Base-by-base conservation (phyloP, 2,329 filamentous ascomycete species). In the Seiridium unicorne region DNA sequence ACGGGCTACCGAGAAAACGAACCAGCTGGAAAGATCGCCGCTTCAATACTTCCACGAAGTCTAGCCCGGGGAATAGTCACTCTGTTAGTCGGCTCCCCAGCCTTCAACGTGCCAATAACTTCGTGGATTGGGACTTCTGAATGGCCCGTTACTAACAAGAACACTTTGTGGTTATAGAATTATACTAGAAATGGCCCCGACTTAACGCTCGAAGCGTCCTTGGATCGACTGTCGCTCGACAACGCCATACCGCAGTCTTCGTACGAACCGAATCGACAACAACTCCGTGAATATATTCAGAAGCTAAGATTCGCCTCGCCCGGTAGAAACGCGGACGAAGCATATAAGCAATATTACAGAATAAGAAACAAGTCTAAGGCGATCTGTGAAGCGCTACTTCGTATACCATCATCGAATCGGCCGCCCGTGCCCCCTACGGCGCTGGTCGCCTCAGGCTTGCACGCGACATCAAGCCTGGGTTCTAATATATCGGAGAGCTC, bases 291-390 rank as follows among this genome's bases (percentile, higher is more conserved):
- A 11, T 68, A 64, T 34, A 67, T 69, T 4, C 62, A 64, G 49
- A 61, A 54, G 35, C 56, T 72, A n/a, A 26, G 64, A 65, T 18
- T 46, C n/a, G 42, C 59, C n/a, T 46, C 56, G 4, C 42, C 44
- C 31, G 59, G 58, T 11, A 53, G 63, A 2, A 64, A 68, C 40
- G 74, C 81, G 13, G 81, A 82, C 59, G 70, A 72, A 3, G 76
- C 76, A 4, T 82, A 77, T 64, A 76, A 78, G 32, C 73, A 78
- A 5, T 82, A 81, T 51, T 64, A 66, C 57, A 81, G 76, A 62
- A 64, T 77, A 53, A 76, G 70, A 58, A 76, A 79, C 1, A 72
- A 72, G 57, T 78, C 77, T 59, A 60, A 73, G n/a, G 68, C 69
- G 1, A 65, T 80, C n/a, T 81, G 78, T 56, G 70, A 71, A 54